phyloP scores from a whole-genome alignment of 1,284 basidiomycete genomes.

The Porodaedalea pini region DNA sequence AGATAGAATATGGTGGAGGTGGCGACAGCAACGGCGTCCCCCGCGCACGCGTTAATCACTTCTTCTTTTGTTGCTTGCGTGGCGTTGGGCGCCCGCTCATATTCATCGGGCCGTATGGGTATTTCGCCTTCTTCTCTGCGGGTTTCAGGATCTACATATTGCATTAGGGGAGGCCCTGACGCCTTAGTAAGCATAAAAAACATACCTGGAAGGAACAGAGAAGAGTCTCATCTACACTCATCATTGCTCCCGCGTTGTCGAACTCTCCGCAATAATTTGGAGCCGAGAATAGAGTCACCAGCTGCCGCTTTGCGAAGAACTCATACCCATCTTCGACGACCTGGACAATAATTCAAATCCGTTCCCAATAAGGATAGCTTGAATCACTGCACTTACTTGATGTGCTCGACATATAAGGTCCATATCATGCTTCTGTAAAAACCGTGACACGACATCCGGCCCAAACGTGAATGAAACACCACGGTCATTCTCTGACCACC shows the following conservation, averaged over 20 bases:
- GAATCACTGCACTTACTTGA: constrained; percentile 57
- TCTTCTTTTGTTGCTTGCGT: constrained; percentile 84
- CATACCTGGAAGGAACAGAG: constrained; percentile 96
- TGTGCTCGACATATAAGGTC: constrained; percentile 98
- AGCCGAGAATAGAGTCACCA: constrained; percentile 96
- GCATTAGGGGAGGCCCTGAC: constrained; percentile 3
- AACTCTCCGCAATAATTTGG: constrained; percentile 99
- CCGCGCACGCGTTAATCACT: constrained; percentile 78
- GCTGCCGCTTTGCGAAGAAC: constrained; percentile 96
- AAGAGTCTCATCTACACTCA: constrained; percentile 98
- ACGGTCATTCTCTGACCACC: constrained; percentile 99
- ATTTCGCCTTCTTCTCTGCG: constrained; percentile 97
- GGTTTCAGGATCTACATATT: constrained; percentile 87
- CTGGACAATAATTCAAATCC: constrained; percentile 35
- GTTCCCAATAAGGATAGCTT: constrained; percentile 9
- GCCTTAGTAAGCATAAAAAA: constrained; percentile 16
- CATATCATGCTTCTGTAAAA: constrained; percentile 99
- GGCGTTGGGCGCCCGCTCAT: constrained; percentile 72
- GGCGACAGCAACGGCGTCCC: constrained; percentile 45
- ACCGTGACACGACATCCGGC: constrained; percentile 95
- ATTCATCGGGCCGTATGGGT: constrained; percentile 79
- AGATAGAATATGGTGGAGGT: constrained; percentile 24
- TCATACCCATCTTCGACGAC: constrained; percentile 99
- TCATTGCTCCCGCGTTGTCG: constrained; percentile 99
- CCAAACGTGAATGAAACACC: constrained; percentile 99